A percentile compares a stretch with the other conserved stretches of the same genome.
Evolutionary conservation across 306 rosid genomes (phyloP).

Genomic region (Castanea sativa): DNA sequence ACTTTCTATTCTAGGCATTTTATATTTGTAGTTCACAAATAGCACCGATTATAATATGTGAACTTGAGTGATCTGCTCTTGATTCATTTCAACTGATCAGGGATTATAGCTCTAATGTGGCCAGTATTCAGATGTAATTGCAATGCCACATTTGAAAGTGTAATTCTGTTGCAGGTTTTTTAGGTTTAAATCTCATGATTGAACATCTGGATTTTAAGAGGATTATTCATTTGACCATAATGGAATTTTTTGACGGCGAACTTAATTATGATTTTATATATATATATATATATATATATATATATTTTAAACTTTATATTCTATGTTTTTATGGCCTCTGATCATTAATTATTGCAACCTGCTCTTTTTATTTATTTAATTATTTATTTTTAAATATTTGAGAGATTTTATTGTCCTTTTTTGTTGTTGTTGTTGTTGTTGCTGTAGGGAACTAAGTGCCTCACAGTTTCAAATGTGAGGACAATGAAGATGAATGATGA

Average conservation of each 20-base stretch:
- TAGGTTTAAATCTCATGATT: background rate
- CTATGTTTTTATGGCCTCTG: background rate
- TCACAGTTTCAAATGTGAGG: constrained; percentile 57
- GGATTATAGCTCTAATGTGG: background rate
- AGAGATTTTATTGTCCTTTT: constrained; percentile 6
- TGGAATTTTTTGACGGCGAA: no score
- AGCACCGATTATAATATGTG: background rate
- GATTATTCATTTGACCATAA: background rate
- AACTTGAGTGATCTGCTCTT: background rate
- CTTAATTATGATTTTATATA: no score
- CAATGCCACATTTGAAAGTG: background rate
- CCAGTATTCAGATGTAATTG: background rate
- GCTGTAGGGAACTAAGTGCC: constrained; percentile 60
- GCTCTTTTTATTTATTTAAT: background rate
- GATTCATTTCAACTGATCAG: background rate
- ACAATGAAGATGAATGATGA: constrained; percentile 88
- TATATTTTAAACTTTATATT: background rate
- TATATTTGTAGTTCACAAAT: background rate
- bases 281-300: no score
- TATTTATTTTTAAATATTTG: background rate
- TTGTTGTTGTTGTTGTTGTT: constrained; percentile 26
- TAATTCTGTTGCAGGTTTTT: background rate
- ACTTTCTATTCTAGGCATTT: background rate
- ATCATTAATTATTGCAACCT: background rate
- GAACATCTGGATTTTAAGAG: background rate